Evolutionary conservation across 2,329 filamentous ascomycete genomes (phyloP).

Genomic region (Hymenoscyphus albidus): DNA sequence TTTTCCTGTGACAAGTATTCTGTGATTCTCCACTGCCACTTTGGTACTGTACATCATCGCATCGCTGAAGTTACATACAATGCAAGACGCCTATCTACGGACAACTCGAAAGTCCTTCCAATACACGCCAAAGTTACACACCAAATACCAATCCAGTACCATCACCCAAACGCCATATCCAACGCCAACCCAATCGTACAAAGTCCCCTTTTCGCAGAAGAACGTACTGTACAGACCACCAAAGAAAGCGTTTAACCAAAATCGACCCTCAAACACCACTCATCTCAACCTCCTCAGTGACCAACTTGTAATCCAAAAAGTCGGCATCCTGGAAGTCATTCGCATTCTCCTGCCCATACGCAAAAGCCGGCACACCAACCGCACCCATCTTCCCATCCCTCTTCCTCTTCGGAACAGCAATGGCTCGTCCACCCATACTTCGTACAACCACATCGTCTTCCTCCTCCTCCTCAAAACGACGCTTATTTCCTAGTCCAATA

Average conservation of each 20-base stretch:
- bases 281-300: conserved; percentile 32
- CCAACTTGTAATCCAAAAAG: conserved; percentile 50
- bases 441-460: conserved; percentile 19
- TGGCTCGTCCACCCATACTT: conserved; percentile 27
- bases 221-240: neutral
- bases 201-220: neutral
- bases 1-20: neutral
- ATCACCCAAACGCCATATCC: neutral
- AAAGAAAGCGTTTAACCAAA: neutral
- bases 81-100: neutral
- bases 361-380: conserved; percentile 13
- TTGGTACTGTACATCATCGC: neutral
- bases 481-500: conserved; percentile 19
- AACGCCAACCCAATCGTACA: neutral
- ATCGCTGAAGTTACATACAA: neutral
- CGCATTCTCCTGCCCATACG: conserved; percentile 44
- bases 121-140: neutral
- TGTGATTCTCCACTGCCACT: neutral
- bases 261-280: conserved; percentile 23
- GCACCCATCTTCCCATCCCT: conserved; percentile 27
- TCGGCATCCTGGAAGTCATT: conserved; percentile 64
- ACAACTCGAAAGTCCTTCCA: neutral
- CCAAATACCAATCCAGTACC: neutral
- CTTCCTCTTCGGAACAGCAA: conserved; percentile 23
- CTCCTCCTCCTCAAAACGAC: conserved; percentile 30